These are phyloP conservation scores for Mycena alexandri DNA, from an alignment of 768 basidiomycete species.

Conservation along the genomic window DNA sequence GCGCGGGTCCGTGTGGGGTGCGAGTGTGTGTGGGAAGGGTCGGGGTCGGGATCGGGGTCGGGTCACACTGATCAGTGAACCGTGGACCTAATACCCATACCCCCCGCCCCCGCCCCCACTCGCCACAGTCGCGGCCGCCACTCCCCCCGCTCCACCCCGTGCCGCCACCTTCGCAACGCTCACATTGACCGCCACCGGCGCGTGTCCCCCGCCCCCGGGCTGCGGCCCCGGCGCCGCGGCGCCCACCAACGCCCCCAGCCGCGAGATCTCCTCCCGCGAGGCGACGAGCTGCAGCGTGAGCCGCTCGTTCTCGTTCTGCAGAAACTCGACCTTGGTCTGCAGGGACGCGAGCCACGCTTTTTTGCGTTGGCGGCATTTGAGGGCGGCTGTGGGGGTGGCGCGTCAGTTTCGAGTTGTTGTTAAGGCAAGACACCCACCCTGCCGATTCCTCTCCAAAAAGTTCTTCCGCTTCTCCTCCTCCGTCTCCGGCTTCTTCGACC, in stretches of 20 bases:
- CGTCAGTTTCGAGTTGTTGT: no score
- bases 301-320: constrained; percentile 95
- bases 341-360: constrained; percentile 96
- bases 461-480: constrained; percentile 98
- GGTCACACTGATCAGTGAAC: no score
- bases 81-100: constrained; percentile 19
- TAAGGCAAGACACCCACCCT: constrained; percentile 68
- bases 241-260: constrained; percentile 81
- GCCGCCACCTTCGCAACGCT: constrained; percentile 28
- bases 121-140: constrained; percentile 3
- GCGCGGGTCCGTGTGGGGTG: no score
- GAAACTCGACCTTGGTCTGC: constrained; percentile 93
- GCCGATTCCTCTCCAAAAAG: constrained; percentile 96
- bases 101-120: constrained; percentile 22
- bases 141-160: not conserved
- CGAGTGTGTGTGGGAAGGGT: no score
- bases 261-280: constrained; percentile 92
- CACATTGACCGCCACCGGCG: constrained; percentile 36
- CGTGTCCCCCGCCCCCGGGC: constrained; percentile 11
- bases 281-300: constrained; percentile 88
- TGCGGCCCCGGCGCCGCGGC: constrained; percentile 65
- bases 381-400: constrained; percentile 74
- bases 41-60: no score
- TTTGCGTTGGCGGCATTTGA: constrained; percentile 99
- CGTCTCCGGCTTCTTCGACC: constrained; percentile 87